Percentiles rank a stretch among this genome's conserved stretches.
Conservation (phyloP, 2,329 filamentous ascomycete species). For the Clarireedia sp. region DNA sequence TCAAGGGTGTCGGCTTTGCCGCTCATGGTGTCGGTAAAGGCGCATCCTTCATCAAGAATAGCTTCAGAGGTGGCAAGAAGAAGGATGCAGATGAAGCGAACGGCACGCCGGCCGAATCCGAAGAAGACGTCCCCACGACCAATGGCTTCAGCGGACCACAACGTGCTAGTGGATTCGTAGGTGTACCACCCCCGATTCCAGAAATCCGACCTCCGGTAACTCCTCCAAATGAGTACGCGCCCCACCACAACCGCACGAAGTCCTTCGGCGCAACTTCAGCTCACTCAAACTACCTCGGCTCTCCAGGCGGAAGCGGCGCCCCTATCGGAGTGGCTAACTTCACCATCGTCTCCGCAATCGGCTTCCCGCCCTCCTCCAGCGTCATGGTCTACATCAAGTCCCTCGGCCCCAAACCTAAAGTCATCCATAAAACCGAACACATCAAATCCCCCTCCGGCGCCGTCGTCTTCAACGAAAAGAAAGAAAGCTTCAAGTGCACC, state of each 20-base stretch:
- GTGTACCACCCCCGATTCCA: conserved; percentile 3
- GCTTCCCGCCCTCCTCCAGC: conserved; percentile 68
- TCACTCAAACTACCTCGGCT: conserved; percentile 52
- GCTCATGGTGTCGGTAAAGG: conserved; percentile 66
- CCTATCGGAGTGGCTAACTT: conserved; percentile 72
- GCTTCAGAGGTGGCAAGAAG: conserved; percentile 67
- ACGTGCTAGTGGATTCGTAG: conserved; percentile 15
- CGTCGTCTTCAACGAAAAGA: conserved; percentile 55
- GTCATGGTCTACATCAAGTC: conserved; percentile 70
- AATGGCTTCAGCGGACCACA: conserved; percentile 22
- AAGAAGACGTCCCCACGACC: conserved; percentile 32
- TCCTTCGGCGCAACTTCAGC: conserved; percentile 59
- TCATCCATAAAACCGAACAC: conserved; percentile 87
- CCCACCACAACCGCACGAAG: conserved; percentile 38
- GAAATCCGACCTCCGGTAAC: conserved; percentile 18
- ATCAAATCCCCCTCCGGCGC: conserved; percentile 63
- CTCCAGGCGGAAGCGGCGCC: conserved; percentile 33
- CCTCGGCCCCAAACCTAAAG: conserved; percentile 61
- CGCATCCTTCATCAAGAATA: conserved; percentile 81
- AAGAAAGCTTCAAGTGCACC: conserved; percentile 66
- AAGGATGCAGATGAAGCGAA: conserved; percentile 28
- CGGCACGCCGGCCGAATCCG: conserved; percentile 29
- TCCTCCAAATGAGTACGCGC: conserved; percentile 21
- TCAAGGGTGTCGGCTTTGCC: conserved; percentile 79
- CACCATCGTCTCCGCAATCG: conserved; percentile 68